Evolutionary conservation across 73 alveolate species (phyloP).

Genomic region (Blepharisma stoltei): DNA sequence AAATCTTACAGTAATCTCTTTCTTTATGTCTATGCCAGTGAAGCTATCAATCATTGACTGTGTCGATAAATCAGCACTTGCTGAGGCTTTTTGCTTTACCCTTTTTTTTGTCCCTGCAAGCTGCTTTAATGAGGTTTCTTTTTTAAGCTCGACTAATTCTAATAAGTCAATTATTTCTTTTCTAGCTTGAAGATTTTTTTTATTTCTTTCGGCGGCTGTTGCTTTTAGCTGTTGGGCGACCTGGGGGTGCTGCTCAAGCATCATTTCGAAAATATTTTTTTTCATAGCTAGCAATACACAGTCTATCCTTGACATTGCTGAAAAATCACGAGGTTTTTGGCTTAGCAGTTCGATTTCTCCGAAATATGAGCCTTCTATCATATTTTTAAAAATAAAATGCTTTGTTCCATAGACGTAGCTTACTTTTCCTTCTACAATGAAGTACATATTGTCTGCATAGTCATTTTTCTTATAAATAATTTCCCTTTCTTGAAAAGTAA

Average conservation of each 20-base stretch:
- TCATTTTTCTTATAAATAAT: constrained; percentile 36
- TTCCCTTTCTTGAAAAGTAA: constrained; percentile 19
- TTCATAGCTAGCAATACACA: not conserved
- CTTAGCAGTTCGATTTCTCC: constrained; percentile 48
- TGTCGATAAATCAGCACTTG: too few relatives aligned
- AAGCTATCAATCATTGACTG: too few relatives aligned
- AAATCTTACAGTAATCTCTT: too few relatives aligned
- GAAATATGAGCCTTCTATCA: constrained; percentile 42
- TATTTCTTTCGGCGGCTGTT: not conserved
- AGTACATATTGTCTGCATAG: constrained; percentile 39
- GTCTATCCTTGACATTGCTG: constrained; percentile 24
- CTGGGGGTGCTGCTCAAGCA: constrained; percentile 14
- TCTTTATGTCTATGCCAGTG: too few relatives aligned
- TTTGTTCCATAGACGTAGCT: constrained; percentile 34
- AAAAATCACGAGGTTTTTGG: constrained; percentile 29
- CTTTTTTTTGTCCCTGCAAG: not conserved
- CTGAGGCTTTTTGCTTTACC: too few relatives aligned
- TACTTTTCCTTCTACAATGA: constrained; percentile 39
- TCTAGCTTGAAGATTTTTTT: not conserved
- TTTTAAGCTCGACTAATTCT: not conserved
- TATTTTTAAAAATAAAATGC: constrained; percentile 30
- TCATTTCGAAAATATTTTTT: not conserved
- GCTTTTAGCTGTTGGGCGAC: not conserved
- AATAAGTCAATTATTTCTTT: constrained; percentile 14
- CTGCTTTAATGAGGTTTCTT: constrained; percentile 10